Conservation (phyloP, 2,329 filamentous ascomycete species). For the Amphichorda felina region DNA sequence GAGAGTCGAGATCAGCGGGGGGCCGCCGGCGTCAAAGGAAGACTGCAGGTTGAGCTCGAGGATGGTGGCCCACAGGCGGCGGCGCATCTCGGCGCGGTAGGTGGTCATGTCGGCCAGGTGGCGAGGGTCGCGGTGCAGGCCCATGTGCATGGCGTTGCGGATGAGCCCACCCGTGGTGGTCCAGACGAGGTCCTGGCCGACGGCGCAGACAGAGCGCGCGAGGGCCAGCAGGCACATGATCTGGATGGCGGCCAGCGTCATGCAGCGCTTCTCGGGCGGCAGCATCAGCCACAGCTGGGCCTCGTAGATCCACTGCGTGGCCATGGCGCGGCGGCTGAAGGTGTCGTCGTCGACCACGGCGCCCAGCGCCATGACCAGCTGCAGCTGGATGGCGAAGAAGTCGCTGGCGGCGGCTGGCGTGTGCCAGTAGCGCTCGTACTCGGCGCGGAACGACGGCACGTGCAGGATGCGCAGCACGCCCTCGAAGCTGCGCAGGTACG, state of each 20-base stretch:
- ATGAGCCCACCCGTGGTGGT: slow-evolving; percentile 35
- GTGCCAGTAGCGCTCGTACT: slow-evolving; percentile 40
- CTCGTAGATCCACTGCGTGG: slow-evolving; percentile 39
- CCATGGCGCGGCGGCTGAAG: slow-evolving; percentile 27
- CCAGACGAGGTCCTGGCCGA: slow-evolving; percentile 40
- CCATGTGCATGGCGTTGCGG: slow-evolving; percentile 45
- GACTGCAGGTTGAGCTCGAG: slow-evolving; percentile 41
- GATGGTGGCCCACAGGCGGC: slow-evolving; percentile 44
- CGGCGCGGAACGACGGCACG: slow-evolving; percentile 39
- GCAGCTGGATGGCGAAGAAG: slow-evolving; percentile 38
- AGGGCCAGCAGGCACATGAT: slow-evolving; percentile 38
- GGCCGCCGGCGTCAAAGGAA: slow-evolving; percentile 36
- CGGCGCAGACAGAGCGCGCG: slow-evolving; percentile 32
- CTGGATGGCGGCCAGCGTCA: slow-evolving; percentile 37
- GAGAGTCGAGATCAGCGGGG: slow-evolving; percentile 29
- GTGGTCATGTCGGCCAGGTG: slow-evolving; percentile 32
- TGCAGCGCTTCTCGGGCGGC: slow-evolving; percentile 33
- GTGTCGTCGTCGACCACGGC: slow-evolving; percentile 31
- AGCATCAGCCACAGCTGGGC: slow-evolving; percentile 37
- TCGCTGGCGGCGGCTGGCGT: slow-evolving; percentile 23
- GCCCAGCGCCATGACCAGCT: slow-evolving; percentile 41
- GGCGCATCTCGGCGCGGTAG: slow-evolving; percentile 38
- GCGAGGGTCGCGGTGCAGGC: slow-evolving; percentile 43
- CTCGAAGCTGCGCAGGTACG: slow-evolving; percentile 44
- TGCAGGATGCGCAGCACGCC: slow-evolving; percentile 45